A percentile compares a stretch with the other conserved stretches of the same genome.
Evolutionary conservation across 129 eudicot species (phyloP).

Genomic region (Heracleum sosnowskyi): DNA sequence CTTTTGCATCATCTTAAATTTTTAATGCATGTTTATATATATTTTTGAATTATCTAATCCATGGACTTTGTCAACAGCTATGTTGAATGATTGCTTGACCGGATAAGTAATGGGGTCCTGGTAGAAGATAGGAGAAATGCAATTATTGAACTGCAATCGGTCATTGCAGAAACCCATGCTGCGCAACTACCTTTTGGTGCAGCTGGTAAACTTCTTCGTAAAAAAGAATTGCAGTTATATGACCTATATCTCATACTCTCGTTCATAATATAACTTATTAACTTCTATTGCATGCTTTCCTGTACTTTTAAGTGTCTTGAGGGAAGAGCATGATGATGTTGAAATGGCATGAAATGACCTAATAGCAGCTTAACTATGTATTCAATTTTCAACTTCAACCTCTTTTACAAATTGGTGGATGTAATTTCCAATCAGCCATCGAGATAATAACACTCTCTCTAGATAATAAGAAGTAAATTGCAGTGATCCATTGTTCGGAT

Average conservation of each 20-base stretch:
- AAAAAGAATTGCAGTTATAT: background rate
- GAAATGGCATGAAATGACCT: constrained; percentile 69
- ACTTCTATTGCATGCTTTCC: constrained; percentile 70
- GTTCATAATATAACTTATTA: constrained; percentile 4
- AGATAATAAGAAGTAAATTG: background rate
- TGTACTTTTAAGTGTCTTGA: constrained; percentile 65
- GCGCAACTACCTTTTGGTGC: constrained; percentile 97
- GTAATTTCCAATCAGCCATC: background rate
- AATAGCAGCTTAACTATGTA: background rate
- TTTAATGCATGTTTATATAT: background rate
- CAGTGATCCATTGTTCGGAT: background rate
- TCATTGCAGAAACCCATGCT: constrained; percentile 81
- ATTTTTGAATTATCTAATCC: constrained; percentile 10
- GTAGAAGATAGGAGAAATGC: constrained; percentile 89
- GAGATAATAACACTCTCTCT: background rate
- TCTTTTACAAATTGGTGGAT: background rate
- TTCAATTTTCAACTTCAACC: background rate
- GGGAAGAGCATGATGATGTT: constrained; percentile 85
- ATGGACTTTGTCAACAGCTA: constrained; percentile 41
- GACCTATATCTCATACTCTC: constrained; percentile 4
- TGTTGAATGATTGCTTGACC: constrained; percentile 93
- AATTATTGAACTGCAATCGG: constrained; percentile 78
- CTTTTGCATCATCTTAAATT: background rate
- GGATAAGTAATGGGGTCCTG: constrained; percentile 74
- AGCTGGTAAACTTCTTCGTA: constrained; percentile 41